Evolutionary conservation across 1,284 basidiomycete genomes (phyloP).

Genomic region (Serendipita sp.): DNA sequence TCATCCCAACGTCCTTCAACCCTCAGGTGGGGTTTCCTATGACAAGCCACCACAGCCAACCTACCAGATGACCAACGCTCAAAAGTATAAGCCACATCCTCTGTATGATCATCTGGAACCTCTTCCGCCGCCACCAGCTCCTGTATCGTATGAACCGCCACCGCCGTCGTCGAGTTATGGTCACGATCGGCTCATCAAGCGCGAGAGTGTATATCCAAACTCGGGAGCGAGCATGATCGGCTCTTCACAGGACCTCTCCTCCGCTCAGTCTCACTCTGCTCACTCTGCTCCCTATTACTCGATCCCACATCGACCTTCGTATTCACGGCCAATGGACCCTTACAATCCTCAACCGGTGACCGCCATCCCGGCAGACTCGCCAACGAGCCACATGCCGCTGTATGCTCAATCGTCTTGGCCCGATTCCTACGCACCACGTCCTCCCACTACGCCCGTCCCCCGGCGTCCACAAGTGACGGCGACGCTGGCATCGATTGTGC

Average conservation of each 20-base stretch:
- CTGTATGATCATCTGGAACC: neutral
- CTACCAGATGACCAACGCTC: neutral
- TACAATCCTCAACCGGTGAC: neutral
- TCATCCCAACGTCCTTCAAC: neutral
- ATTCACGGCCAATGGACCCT: neutral
- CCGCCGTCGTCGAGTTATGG: neutral
- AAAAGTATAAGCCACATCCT: neutral
- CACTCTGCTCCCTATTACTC: neutral
- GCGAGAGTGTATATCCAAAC: neutral
- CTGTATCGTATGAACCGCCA: neutral
- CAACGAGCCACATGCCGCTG: neutral
- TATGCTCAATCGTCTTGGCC: conserved; percentile 2
- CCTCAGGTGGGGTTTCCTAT: neutral
- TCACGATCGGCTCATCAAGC: neutral
- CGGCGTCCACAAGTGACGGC: neutral
- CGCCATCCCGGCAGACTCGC: neutral
- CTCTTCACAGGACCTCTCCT: neutral
- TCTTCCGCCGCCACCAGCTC: neutral
- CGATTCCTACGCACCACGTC: neutral
- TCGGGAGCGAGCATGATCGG: neutral
- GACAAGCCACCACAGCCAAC: neutral
- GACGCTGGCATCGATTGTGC: neutral
- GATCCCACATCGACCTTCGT: neutral
- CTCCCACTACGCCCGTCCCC: neutral
- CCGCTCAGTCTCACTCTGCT: neutral